Percentiles rank a stretch among this genome's conserved stretches.
Evolutionary conservation across 2,329 filamentous ascomycete species (phyloP).

Genomic region (Sclerotinia spermophila): DNA sequence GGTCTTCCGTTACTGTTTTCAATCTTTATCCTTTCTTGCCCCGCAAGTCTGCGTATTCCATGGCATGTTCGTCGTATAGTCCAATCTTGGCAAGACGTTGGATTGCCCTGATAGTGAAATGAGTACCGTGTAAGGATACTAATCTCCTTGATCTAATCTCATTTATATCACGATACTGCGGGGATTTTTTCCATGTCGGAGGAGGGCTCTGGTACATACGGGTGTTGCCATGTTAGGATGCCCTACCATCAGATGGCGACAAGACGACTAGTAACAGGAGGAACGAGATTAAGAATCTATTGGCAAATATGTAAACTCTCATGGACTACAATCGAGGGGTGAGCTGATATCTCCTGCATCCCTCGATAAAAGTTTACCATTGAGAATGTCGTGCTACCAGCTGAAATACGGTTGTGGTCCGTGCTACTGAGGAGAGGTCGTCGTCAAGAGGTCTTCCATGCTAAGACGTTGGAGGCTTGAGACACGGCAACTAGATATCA

Average conservation of each 20-base stretch:
- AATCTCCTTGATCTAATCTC: not conserved
- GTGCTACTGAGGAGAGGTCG: not conserved
- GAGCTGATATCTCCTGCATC: not conserved
- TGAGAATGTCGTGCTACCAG: constrained; percentile 1
- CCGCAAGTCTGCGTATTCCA: constrained; percentile 7
- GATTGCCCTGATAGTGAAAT: not conserved
- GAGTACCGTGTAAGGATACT: no score
- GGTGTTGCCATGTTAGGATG: not conserved
- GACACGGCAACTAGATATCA: not conserved
- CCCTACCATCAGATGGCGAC: not conserved
- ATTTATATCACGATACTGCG: not conserved
- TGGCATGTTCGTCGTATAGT: not conserved
- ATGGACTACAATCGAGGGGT: not conserved
- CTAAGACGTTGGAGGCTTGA: not conserved
- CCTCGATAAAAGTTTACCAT: not conserved
- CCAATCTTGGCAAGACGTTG: not conserved
- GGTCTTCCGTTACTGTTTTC: not conserved
- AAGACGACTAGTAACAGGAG: not conserved
- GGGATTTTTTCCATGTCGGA: not conserved
- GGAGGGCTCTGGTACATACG: not conserved
- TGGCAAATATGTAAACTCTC: not conserved
- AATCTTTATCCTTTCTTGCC: not conserved
- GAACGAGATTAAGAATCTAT: not conserved
- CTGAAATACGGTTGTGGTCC: not conserved
- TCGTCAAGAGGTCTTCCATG: not conserved